Evolutionary conservation across 2,329 filamentous ascomycete species (phyloP), one percentile per base, ranked within the genome.

Genomic region (Neopestalotiopsis rosae): DNA sequence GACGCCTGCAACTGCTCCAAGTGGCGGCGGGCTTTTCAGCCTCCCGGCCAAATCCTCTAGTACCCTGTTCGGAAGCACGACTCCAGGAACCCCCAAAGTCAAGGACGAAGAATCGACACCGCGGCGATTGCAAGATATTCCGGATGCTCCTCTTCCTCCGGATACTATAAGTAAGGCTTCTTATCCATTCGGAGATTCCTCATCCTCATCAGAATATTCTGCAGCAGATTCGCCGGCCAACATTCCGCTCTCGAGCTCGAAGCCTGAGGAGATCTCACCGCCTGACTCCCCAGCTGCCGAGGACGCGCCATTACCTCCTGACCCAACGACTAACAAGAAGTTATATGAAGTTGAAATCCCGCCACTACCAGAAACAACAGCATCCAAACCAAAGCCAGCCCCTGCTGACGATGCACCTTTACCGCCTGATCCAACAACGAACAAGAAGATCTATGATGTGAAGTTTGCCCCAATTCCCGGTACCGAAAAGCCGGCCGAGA

Each of bases 131-230:
- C 72, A 73, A 12, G 71, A 71, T 65, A 72, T 77, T 28, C 71
- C 77, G 65, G 76, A 79, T 69, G 74, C 73, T 40, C 87, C 87
- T 68, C 78, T 89, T 4, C 87, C 88, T 42, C 87, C 87, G 28
- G 87, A 89, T 70, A 79, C 85, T 68, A 88, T 82, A 67, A 89
- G 86, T 82, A 88, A 85, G 80, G 77, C 79, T 69, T 76, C 80
- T 65, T 88, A 84, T 74, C 79, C 82, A 64, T 72, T 87, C 52
- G 85, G 84, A 62, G 84, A 87, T 69, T 86, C 85, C 20, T 85
- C 84, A 45, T 86, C 85, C 58, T 87, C 86, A 69, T 88, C 86
- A 61, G 80, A 82, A 70, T 77, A 80, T 66, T 84, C 85, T 67
- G 78, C 69, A 74, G 76, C 69, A 74, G 76, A 76, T 71, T 70